phyloP scores from a whole-genome alignment of 2,329 filamentous ascomycete genomes.

The Trichoderma aggressivum region DNA sequence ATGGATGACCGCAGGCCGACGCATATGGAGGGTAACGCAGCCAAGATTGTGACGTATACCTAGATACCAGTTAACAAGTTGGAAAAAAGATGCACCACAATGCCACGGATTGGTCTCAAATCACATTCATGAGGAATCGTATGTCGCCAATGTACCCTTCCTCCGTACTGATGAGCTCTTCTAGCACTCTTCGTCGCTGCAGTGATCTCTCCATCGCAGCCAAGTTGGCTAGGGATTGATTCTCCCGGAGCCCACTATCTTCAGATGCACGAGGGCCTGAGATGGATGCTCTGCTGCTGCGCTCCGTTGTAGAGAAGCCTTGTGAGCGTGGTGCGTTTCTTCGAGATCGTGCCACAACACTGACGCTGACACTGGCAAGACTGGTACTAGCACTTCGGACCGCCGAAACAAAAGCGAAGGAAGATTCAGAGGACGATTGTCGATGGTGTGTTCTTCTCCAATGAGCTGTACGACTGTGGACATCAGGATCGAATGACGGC shows the following conservation, averaged over 20 bases:
- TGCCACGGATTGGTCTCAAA: constrained; percentile 25
- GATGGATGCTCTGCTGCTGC: constrained; percentile 60
- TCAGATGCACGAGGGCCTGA: constrained; percentile 61
- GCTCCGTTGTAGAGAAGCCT: constrained; percentile 56
- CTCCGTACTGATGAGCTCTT: constrained; percentile 83
- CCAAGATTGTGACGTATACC: constrained; percentile 73
- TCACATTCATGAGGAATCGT: constrained; percentile 79
- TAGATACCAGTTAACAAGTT: constrained; percentile 36
- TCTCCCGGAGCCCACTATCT: constrained; percentile 60
- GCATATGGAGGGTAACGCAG: constrained; percentile 65
- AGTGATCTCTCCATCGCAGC: constrained; percentile 67
- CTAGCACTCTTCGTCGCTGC: constrained; percentile 74
- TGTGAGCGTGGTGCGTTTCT: constrained; percentile 49
- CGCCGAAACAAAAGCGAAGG: constrained; percentile 74
- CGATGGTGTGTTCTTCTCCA: constrained; percentile 37
- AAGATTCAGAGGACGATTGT: constrained; percentile 68
- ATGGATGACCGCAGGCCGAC: constrained; percentile 66
- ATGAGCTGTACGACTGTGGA: background rate
- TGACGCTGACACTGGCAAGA: constrained; percentile 69
- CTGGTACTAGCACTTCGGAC: constrained; percentile 80
- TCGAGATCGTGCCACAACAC: constrained; percentile 61
- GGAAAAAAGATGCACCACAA: background rate
- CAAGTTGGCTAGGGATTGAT: constrained; percentile 55
- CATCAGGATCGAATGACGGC: background rate
- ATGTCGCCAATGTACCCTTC: constrained; percentile 85